Evolutionary conservation across 192 early-diverging fungal species (phyloP).

Genomic region (Chytriomyces sp.): DNA sequence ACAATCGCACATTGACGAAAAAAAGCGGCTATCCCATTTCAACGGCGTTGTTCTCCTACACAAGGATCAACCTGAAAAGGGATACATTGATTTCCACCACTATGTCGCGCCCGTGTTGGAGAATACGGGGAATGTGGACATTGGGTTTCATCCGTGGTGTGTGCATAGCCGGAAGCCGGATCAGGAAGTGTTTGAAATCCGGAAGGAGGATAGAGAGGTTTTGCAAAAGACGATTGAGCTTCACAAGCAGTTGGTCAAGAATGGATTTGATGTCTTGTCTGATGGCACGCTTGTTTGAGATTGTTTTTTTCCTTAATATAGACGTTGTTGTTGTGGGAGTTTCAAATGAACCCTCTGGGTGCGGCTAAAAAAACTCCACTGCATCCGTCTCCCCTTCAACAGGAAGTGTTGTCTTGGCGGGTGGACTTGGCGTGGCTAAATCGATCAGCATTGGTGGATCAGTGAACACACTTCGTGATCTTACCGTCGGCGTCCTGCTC

Average conservation of each 20-base stretch:
- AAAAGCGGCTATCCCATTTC: conserved; percentile 29
- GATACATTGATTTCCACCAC: conserved; percentile 35
- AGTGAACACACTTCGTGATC: no score
- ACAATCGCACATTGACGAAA: conserved; percentile 39
- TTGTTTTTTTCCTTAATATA: no score
- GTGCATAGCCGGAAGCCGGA: conserved; percentile 23
- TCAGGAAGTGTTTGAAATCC: conserved; percentile 19
- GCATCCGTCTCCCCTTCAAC: no score
- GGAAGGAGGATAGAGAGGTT: neutral
- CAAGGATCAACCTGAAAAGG: conserved; percentile 35
- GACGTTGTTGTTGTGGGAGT: no score
- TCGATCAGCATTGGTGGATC: no score
- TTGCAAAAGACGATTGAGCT: conserved; percentile 12
- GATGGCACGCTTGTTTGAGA: no score
- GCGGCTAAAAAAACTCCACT: no score
- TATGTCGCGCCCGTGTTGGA: conserved; percentile 13
- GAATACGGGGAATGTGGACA: conserved; percentile 42
- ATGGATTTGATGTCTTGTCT: neutral
- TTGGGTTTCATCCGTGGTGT: conserved; percentile 46
- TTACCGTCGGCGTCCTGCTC: no score
- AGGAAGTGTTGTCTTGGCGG: no score
- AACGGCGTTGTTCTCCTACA: conserved; percentile 45
- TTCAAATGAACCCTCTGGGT: no score
- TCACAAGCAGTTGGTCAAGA: conserved; percentile 20
- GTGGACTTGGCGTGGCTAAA: no score